Percentiles rank a stretch among this genome's conserved stretches.
phyloP scores from a whole-genome alignment of 257 asterid genomes.

The Nicotiana obtusifolia region DNA sequence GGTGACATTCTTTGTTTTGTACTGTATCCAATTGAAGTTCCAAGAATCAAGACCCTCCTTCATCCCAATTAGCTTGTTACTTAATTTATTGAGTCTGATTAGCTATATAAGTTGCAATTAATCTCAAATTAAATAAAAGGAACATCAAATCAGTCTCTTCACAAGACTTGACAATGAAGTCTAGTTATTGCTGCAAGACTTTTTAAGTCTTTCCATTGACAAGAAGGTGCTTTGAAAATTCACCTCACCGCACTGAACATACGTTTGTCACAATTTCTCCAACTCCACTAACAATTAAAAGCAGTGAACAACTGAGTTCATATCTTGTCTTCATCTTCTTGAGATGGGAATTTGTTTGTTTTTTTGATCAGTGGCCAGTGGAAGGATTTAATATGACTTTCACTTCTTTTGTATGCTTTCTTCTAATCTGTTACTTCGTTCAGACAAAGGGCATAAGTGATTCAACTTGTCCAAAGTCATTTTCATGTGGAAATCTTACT shows the following conservation, averaged over 20 bases:
- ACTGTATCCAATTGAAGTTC: no score
- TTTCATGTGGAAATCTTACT: neutral
- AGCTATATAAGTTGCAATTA: no score
- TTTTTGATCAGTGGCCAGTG: no score
- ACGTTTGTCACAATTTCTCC: neutral
- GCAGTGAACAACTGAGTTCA: neutral
- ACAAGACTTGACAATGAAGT: neutral
- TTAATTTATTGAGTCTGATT: no score
- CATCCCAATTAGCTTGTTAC: no score
- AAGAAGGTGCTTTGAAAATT: neutral
- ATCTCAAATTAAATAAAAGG: no score
- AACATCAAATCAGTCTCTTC: neutral
- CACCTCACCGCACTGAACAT: neutral
- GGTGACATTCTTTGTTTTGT: no score
- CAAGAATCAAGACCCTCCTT: no score
- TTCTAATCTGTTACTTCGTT: neutral
- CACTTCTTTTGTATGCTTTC: neutral
- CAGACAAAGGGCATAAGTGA: neutral
- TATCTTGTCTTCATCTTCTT: no score
- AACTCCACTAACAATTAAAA: neutral
- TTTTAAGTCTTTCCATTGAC: neutral
- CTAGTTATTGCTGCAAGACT: neutral
- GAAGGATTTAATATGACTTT: neutral
- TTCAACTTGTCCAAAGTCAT: neutral
- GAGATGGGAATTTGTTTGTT: no score